Conservation (phyloP, 495 filamentous ascomycete genomes). For the Apiosordaria backusii region DNA sequence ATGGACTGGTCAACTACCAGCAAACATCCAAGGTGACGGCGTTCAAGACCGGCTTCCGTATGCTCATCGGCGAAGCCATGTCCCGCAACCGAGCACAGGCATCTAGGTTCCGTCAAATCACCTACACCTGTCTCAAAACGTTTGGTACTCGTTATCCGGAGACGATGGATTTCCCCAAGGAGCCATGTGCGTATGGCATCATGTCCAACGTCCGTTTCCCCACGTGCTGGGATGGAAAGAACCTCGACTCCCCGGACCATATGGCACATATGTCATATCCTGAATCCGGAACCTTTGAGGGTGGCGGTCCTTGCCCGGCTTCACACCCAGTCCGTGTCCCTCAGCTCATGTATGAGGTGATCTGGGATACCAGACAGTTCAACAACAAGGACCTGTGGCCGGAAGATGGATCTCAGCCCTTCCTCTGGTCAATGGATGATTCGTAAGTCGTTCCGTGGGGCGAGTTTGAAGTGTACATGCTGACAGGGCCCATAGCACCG, state of each 20-base stretch:
- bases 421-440: constrained; percentile 46
- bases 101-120: constrained; percentile 37
- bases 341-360: constrained; percentile 43
- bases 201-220: constrained; percentile 40
- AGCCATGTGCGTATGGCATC: constrained; percentile 38
- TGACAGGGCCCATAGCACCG: constrained; percentile 23
- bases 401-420: constrained; percentile 43
- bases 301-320: constrained; percentile 31
- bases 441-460: background rate
- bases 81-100: constrained; percentile 35
- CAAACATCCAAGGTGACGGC: constrained; percentile 42
- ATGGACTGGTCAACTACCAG: constrained; percentile 24
- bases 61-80: constrained; percentile 65
- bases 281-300: constrained; percentile 31
- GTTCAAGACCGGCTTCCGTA: constrained; percentile 60
- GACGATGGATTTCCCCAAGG: constrained; percentile 32
- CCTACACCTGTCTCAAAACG: constrained; percentile 39
- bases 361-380: constrained; percentile 37
- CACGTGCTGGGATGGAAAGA: constrained; percentile 33
- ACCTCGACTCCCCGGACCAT: constrained; percentile 38
- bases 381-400: constrained; percentile 41
- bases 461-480: background rate
- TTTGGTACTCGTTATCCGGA: constrained; percentile 32
- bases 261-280: constrained; percentile 41
- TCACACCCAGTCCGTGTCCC: constrained; percentile 36